phyloP scores from a whole-genome alignment of 2,329 filamentous ascomycete species.

The Nothophoma quercina region DNA sequence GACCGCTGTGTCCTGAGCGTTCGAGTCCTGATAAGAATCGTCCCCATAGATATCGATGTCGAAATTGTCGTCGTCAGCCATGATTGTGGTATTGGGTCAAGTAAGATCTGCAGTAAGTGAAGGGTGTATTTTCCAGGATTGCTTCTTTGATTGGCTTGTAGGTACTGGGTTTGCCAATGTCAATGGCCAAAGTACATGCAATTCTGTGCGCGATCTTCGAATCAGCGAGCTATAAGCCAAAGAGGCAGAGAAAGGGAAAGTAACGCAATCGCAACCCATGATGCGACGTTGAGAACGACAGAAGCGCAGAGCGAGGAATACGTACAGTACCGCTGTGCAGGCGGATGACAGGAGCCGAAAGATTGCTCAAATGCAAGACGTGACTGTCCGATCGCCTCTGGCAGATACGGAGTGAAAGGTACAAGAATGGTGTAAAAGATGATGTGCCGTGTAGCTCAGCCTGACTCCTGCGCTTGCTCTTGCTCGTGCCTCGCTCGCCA shows the following conservation, averaged over 20 bases:
- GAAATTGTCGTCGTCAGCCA: slow-evolving; percentile 72
- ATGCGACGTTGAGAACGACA: slow-evolving; percentile 23
- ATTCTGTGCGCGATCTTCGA: slow-evolving; percentile 42
- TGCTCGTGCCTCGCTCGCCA: slow-evolving; percentile 24
- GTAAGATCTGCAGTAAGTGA: slow-evolving; percentile 33
- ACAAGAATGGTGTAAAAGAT: slow-evolving; percentile 45
- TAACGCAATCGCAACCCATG: slow-evolving; percentile 22
- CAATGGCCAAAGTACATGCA: slow-evolving; percentile 49
- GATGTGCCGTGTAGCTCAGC: slow-evolving; percentile 38
- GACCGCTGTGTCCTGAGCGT: slow-evolving; percentile 32
- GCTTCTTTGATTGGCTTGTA: slow-evolving; percentile 49
- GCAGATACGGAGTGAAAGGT: slow-evolving; percentile 50
- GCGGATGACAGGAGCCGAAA: slow-evolving; percentile 43
- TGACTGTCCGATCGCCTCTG: slow-evolving; percentile 50
- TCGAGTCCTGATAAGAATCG: slow-evolving; percentile 52
- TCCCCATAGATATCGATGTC: slow-evolving; percentile 76
- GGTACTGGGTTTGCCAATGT: slow-evolving; percentile 47
- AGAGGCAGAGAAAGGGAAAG: slow-evolving; percentile 16
- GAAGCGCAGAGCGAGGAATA: slow-evolving; percentile 47
- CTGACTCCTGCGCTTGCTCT: slow-evolving; percentile 35
- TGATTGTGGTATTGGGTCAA: slow-evolving; percentile 41
- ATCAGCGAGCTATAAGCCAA: slow-evolving; percentile 48
- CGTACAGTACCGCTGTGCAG: slow-evolving; percentile 49
- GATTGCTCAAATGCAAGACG: slow-evolving; percentile 43
- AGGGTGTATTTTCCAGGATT: slow-evolving; percentile 34